Conservation (phyloP, 129 eudicot genomes). For the Ambrosia trifida region DNA sequence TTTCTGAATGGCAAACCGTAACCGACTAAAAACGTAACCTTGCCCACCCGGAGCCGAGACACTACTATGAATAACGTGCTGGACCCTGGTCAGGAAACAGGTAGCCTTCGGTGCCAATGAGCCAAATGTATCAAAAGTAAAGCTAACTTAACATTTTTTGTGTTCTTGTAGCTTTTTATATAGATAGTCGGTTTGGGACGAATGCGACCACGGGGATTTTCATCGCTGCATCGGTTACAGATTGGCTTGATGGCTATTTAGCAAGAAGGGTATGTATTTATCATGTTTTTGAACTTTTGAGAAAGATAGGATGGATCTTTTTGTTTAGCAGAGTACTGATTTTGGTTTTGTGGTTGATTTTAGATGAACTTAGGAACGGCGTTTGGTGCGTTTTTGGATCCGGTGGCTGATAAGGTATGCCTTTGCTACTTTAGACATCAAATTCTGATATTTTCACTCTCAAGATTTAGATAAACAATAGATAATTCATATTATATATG, state of each 20-base stretch:
- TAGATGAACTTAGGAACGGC: conserved; percentile 90
- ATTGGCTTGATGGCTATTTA: conserved; percentile 98
- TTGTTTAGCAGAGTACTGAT: no score
- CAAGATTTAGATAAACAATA: not conserved
- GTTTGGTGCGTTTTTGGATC: conserved; percentile 97
- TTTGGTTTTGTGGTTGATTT: conserved; percentile 13
- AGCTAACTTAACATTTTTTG: conserved; percentile 32
- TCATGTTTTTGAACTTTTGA: conserved; percentile 6
- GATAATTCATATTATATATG: not conserved
- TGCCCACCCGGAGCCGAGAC: no score
- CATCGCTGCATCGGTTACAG: conserved; percentile 86
- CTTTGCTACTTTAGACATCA: not conserved
- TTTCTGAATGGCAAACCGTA: no score
- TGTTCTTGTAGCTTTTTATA: conserved; percentile 63
- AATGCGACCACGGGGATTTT: conserved; percentile 75
- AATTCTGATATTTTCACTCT: not conserved
- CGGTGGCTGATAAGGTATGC: conserved; percentile 95
- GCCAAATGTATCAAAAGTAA: no score
- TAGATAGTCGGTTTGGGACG: conserved; percentile 83
- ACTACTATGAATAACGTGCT: no score
- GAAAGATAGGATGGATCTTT: not conserved
- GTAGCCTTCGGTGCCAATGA: no score
- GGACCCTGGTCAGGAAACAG: no score
- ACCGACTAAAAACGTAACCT: no score
- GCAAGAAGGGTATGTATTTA: conserved; percentile 72